These are phyloP conservation scores for Physaria fendleri DNA, from an alignment of 345 rosid species.

Conservation along the genomic window DNA sequence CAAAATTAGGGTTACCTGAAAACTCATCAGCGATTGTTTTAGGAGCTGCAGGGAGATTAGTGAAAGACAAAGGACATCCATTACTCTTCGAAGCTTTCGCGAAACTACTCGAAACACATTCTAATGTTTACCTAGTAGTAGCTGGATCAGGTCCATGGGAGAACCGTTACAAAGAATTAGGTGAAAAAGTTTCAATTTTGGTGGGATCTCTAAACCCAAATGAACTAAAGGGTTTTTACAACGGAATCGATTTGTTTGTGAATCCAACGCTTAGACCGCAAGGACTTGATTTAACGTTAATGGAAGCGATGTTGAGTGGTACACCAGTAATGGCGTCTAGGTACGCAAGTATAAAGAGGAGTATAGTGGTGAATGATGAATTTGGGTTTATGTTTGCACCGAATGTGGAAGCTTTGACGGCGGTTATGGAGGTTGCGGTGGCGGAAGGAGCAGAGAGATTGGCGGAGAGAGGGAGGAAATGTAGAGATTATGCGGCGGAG, in stretches of 20 bases:
- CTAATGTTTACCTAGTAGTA: constrained; percentile 48
- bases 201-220: constrained; percentile 66
- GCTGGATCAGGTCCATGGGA: constrained; percentile 97
- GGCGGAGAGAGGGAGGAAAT: constrained; percentile 66
- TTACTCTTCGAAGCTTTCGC: constrained; percentile 59
- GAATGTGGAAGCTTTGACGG: constrained; percentile 63
- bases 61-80: constrained; percentile 93
- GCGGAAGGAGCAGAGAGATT: constrained; percentile 59
- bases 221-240: constrained; percentile 61
- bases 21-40: constrained; percentile 55
- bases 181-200: constrained; percentile 45
- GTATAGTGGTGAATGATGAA: constrained; percentile 72
- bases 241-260: constrained; percentile 65
- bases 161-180: constrained; percentile 62
- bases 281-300: constrained; percentile 80
- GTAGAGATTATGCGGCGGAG: constrained; percentile 55
- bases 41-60: constrained; percentile 85
- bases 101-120: constrained; percentile 34
- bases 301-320: constrained; percentile 97
- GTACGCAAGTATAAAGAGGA: constrained; percentile 83
- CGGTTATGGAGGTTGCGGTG: constrained; percentile 45
- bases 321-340: constrained; percentile 85
- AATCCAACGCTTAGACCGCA: constrained; percentile 93
- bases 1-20: constrained; percentile 40
- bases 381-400: constrained; percentile 89